Base-by-base conservation (phyloP, 2,329 filamentous ascomycete species). In the Diplodia sapinea region DNA sequence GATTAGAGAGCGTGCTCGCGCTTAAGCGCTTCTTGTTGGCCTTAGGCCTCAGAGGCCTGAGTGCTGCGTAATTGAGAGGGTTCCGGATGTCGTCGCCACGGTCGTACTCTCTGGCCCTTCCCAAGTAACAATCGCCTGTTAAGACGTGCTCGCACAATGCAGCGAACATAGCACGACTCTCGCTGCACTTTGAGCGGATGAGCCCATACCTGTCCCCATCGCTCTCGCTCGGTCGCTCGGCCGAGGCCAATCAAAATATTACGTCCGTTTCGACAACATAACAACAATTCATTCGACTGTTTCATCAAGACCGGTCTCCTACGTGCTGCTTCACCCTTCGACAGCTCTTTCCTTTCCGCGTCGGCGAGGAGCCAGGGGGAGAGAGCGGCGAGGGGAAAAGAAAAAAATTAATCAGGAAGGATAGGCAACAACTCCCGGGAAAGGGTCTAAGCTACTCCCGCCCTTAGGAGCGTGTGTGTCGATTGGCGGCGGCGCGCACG, bases 1-100 rank as follows among this genome's bases (percentile, higher is more conserved):
- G 59, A 63, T 47, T 63, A 63, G 47, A 57, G 54, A 36, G 29
- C 31, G 31, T 26, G 43, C 47, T 26, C 15, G 47, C 31, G 23
- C n/a, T 12, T 9, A 20, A 12, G 20, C 55, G 13, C 40, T 43
- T 43, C 38, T 59, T 29, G n/a, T 59, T 11, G 13, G 36, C 31
- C n/a, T 40, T n/a, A 59, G 36, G 38, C 55, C n/a, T 29, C 7
- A 13, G 9, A 20, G 17, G 26, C 31, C 29, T 12, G 31, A n/a
- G 52, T n/a, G 11, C 4, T 49, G 40, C 40, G 17, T 62, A 50
- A 33, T 50, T 29, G 29, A 49, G 57, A 5, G 57, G 20, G n/a
- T n/a, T 29, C 57, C 13, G 57, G 17, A 38, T 38, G 36, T 38
- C 36, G 36, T 38, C 29, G 57, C 26, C 26, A n/a, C 8, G 15